Evolutionary conservation across 257 asterid genomes (phyloP), one percentile per base, ranked within the genome.

Genomic region (Apocynum venetum): DNA sequence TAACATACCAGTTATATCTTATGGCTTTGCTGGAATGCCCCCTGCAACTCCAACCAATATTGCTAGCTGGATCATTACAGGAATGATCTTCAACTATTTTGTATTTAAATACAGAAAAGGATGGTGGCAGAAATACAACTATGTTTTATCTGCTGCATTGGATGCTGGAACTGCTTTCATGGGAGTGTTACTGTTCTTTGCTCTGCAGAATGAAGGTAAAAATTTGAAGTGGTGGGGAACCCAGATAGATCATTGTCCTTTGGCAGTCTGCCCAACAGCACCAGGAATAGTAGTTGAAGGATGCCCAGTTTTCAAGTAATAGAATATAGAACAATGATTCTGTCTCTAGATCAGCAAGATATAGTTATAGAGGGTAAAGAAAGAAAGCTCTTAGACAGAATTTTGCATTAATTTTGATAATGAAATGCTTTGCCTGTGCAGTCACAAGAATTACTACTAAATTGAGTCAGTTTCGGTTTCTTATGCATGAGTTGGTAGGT

Each of bases 141-240:
- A 92, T 40, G 89, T 93, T 3, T 35, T 93, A 83, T 90, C 92
- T 3, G 95, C 94, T 0, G 96, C 91, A 9, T 83, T 93, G 10
- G 89, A 88, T 38, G 93, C 97, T 6, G 98, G 97, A 20, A 74
- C 91, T 3, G 98, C 98, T 0, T 93, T 92, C 83, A 78, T 92
- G 94, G 97, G 86, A 0, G 88, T 93, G 53, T 25, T 92, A 74
- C 73, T 90, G 11, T 93, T 78, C 78, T 80, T 92, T 40, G 65
- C 90, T 2, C 82, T 93, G 77, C 92, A 84, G 61, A 67, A 80
- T 25, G 20, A 82, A 3, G 84, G 77, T 6, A 40, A 91, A 3
- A 38, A 76, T 4, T 83, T 92, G 0, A 81, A 87, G 3, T 93
- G 97, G 97, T 94, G 97, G 43, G 77, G 89, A 69, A 80, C 76